These are phyloP conservation scores for Rubia tinctorum DNA, from an alignment of 305 asterid genomes.

Conservation along the genomic window DNA sequence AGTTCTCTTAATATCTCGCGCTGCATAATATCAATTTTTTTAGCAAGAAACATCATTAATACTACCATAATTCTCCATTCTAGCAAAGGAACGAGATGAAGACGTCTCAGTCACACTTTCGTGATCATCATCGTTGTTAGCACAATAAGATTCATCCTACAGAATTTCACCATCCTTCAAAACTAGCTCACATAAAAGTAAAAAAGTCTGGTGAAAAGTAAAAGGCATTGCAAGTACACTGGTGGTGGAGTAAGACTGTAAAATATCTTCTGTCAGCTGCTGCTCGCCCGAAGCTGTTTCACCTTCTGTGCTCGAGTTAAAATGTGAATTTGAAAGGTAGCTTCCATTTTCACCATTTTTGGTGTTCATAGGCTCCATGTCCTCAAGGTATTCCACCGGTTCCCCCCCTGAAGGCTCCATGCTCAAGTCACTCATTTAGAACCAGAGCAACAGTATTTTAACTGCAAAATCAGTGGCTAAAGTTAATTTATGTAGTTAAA, in stretches of 20 bases:
- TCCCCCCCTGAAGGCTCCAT: constrained; percentile 26
- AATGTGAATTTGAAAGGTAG: constrained; percentile 22
- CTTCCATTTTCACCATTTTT: constrained; percentile 28
- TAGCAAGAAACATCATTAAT: constrained; percentile 7
- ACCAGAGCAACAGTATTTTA: background rate
- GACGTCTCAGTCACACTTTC: constrained; percentile 41
- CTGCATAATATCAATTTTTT: background rate
- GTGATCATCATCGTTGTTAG: constrained; percentile 39
- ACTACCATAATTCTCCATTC: constrained; percentile 41
- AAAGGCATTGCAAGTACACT: constrained; percentile 14
- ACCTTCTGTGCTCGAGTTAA: constrained; percentile 24
- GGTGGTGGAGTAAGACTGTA: constrained; percentile 9
- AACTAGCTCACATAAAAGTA: constrained; percentile 6
- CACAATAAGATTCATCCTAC: constrained; percentile 50
- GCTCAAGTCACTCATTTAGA: constrained; percentile 22
- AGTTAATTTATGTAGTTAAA: background rate
- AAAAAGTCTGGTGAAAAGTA: background rate
- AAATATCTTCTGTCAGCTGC: constrained; percentile 12
- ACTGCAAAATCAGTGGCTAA: constrained; percentile 6
- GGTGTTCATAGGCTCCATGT: constrained; percentile 15
- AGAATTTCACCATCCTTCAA: constrained; percentile 23
- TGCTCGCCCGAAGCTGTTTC: constrained; percentile 33
- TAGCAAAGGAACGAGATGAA: constrained; percentile 37
- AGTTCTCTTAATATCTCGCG: background rate
- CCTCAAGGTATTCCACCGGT: constrained; percentile 25